Evolutionary conservation across 768 basidiomycete genomes (phyloP), one percentile per base, ranked within the genome.

Genomic region (Piloderma croceum): DNA sequence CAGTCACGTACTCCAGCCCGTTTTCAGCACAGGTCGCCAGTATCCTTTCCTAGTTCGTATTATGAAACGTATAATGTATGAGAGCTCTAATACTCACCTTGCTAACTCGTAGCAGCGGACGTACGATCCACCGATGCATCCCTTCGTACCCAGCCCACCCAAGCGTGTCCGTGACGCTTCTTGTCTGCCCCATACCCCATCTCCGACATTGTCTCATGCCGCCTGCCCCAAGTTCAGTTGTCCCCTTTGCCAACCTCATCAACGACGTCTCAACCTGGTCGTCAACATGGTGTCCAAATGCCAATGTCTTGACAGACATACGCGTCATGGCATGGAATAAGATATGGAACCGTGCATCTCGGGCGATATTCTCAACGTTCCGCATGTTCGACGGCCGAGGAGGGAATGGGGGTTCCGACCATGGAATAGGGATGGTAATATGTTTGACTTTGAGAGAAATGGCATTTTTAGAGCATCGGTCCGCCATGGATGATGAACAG

Each of bases 201-300:
- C 86, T 70, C 9, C 89, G 72, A 34, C 69, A 63, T 2, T 63
- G 63, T 29, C 72, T 68, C 83, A 90, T 90, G 3, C 82, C 88
- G 9, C 73, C 73, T 1, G 79, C 72, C 0, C 83, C 83, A 12
- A 73, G 40, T 31, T 61, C 54, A 3, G 75, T 69, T 5, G 79
- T 80, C 0, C 81, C 79, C 45, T 60, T 70, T 5, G 75, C 68
- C 12, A 83, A 54, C 5, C 89, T 76, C 70, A 89, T 78, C 38
- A 91, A 61, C 22, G 78, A 70, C 0, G 89, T 91, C 56, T 91
- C 89, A 7, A 90, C 72, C 54, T 90, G 86, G 54, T 91, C 89
- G 53, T 91, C 86, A 3, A 73, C 72, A 53, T 91, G 89, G 49
- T 91, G 89, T 0, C 75, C 89, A 36, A 81, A 70, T 1, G 81